Evolutionary conservation across 2,329 filamentous ascomycete genomes (phyloP).

Genomic region (Colletotrichum abscissum): DNA sequence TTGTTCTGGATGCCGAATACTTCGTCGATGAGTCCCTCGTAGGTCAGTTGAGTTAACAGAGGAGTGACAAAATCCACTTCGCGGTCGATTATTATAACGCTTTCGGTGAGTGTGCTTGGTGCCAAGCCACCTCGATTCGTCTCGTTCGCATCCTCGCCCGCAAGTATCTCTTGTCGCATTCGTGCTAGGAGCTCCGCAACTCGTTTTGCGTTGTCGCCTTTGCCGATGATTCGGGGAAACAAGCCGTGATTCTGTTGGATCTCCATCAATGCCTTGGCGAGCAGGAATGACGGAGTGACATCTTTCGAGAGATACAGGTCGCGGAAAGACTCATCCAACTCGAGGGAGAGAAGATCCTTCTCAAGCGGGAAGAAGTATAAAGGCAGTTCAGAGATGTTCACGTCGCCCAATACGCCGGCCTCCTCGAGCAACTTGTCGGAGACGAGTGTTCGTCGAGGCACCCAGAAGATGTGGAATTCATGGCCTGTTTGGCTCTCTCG

Average conservation of each 20-base stretch:
- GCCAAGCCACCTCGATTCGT: slow-evolving; percentile 72
- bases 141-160: slow-evolving; percentile 79
- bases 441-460: slow-evolving; percentile 89
- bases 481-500: slow-evolving; percentile 90
- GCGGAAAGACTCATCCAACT: slow-evolving; percentile 86
- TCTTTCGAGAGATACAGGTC: slow-evolving; percentile 93
- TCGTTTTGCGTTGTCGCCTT: slow-evolving; percentile 92
- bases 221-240: slow-evolving; percentile 93
- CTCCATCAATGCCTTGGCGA: slow-evolving; percentile 93
- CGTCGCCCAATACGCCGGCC: slow-evolving; percentile 91
- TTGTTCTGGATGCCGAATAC: slow-evolving; percentile 92
- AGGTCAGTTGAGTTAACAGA: slow-evolving; percentile 93
- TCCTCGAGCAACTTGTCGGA: slow-evolving; percentile 94
- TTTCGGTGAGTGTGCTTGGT: slow-evolving; percentile 89
- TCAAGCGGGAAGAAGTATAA: slow-evolving; percentile 93
- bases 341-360: slow-evolving; percentile 89
- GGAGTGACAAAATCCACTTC: slow-evolving; percentile 94
- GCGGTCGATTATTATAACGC: slow-evolving; percentile 92
- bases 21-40: slow-evolving; percentile 96
- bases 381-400: slow-evolving; percentile 87
- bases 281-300: slow-evolving; percentile 87
- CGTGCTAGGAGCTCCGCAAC: slow-evolving; percentile 88
- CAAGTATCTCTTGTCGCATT: slow-evolving; percentile 90
- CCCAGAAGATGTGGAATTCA: slow-evolving; percentile 97
- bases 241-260: slow-evolving; percentile 92